Base-by-base conservation (phyloP, 78 protist genomes). In the Cavenderia fasciculata region DNA sequence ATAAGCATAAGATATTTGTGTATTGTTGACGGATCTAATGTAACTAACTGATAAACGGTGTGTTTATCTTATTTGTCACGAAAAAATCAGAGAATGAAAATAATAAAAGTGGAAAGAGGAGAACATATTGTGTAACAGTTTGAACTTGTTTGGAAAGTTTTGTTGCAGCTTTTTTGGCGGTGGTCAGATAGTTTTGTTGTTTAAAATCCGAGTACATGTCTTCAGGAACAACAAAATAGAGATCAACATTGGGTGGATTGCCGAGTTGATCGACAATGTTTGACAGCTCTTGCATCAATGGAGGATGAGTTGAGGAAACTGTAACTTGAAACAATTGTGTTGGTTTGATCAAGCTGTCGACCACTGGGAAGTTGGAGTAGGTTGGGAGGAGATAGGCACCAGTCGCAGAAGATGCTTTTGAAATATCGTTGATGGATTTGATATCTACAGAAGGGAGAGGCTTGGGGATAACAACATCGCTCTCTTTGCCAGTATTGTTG, bases 331-430 rank as follows among this genome's bases (percentile, higher is more conserved):
- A 72, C 44, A 72, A 38, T 44, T 34, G 44, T 4, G 33, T 66
- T 7, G 74, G 74, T 44, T 66, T 66, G 74, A 66, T 66, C 11
- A 66, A 21, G 31, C 74, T 66, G 52, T 66, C 74, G 31, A 66
- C 52, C 4, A 44, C 74, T n/a, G 74, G 51, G 27, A 54, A 33
- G 44, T 72, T 72, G 33, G 54, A 31, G 6, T 33, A 72, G 5
- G 4, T 72, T 27, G 79, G 61, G 8, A 66, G 27, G 3, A 66
- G 52, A 18, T 66, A 66, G 12, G 54, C 27, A 49, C 54, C 54
- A 16, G 6, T 6, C 7, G 41, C 31, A 59, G 6, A 11, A 7
- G 31, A n/a, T 5, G 68, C 31, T 18, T 3, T 4, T 6, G 12
- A 6, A 66, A 66, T 66, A 8, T 7, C 7, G 31, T 18, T 43